Evolutionary conservation across 768 basidiomycete genomes (phyloP).

Genomic region (Trametes cinnabarina): DNA sequence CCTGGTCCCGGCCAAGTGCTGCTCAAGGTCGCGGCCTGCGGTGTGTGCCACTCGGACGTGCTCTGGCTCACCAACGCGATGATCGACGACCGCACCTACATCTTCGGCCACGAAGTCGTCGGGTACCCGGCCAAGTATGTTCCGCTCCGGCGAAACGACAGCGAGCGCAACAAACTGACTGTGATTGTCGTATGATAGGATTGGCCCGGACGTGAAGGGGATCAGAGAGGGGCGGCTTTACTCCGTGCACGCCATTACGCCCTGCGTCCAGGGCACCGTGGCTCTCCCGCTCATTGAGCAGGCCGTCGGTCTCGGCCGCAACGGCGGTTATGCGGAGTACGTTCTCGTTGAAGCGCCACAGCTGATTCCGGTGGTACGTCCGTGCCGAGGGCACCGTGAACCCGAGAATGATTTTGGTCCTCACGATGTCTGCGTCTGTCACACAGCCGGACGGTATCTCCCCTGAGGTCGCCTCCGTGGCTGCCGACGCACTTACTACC

Average conservation of each 20-base stretch:
- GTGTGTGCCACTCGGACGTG: slow-evolving; percentile 5
- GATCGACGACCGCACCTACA: slow-evolving; percentile 5
- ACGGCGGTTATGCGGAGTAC: slow-evolving; percentile 13
- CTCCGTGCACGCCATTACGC: not conserved
- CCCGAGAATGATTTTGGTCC: too few species aligned
- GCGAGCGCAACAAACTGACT: too few species aligned
- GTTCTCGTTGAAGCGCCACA: not conserved
- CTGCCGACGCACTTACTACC: slow-evolving; percentile 7
- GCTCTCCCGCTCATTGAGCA: not conserved
- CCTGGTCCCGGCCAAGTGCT: slow-evolving; percentile 41
- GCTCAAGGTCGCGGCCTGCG: slow-evolving; percentile 33
- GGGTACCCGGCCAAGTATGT: not conserved
- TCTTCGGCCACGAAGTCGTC: slow-evolving; percentile 1
- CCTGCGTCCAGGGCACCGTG: not conserved
- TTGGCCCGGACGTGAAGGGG: not conserved
- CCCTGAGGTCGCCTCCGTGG: slow-evolving; percentile 5
- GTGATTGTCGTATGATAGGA: not conserved
- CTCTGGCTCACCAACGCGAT: not conserved
- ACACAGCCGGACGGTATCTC: not conserved
- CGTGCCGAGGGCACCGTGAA: too few species aligned
- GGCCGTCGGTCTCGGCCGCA: not conserved
- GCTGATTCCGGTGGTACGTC: slow-evolving; percentile 5
- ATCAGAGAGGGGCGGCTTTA: slow-evolving; percentile 1
- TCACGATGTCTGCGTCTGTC: too few species aligned
- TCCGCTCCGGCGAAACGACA: too few species aligned